Base-by-base conservation (phyloP, 208 protist species). In the Eutreptiella sp. region DNA sequence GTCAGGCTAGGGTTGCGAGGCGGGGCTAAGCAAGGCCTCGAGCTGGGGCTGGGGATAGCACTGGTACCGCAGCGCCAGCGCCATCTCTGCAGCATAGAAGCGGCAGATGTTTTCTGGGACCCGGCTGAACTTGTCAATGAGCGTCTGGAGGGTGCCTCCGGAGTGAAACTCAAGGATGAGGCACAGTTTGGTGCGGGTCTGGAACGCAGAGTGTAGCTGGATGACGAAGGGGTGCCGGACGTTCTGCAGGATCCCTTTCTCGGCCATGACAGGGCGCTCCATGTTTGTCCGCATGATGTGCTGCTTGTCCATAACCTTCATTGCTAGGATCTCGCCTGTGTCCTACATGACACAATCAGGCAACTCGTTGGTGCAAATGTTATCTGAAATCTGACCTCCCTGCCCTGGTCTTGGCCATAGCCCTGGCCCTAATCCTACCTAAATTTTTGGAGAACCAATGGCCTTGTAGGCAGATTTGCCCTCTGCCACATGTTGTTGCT, bases 241-340 rank as follows among this genome's bases (percentile, higher is more conserved):
- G 0, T 47, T 55, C 36, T 69, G 39, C 3, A 84, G 61, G 63
- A 95, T 94, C 32, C 73, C 73, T 46, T 88, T 88, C 68, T 96
- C 89, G 32, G 79, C 76, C 33, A 75, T 73, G 33, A 85, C 57
- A 23, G 27, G 57, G 34, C 14, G 16, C 11, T 59, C 14, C 31
- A 24, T 21, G 16, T 54, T 27, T 64, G 5, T 26, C 5, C 23
- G 41, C 42, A 16, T 29, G 53, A 64, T 64, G 9, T 16, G 7
- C 23, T 34, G 42, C 48, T 64, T 64, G n/a, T 53, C 24, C 9
- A 64, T 39, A 0, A 57, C 57, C 0, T 64, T 64, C 57, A 64
- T 64, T 14, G 57, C 57, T 59, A 62, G 57, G 16, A 64, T 16
- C 48, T 57, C 21, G 9, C 57, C 57, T n/a, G n/a, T n/a, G n/a